phyloP scores from a whole-genome alignment of 202 grass and related monocot species.

The Brachypodium distachyon region DNA sequence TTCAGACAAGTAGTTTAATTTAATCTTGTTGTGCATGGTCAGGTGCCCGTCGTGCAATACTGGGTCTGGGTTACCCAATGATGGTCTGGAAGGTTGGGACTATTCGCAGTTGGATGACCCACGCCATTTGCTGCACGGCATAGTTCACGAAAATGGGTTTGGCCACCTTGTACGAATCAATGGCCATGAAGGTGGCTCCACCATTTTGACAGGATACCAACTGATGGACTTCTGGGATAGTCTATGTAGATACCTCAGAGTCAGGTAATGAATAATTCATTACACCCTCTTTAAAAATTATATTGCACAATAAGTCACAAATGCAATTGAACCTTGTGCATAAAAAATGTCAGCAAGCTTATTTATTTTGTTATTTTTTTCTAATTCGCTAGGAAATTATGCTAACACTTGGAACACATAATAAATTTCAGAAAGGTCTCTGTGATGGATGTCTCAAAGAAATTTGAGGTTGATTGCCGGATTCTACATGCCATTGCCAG shows the following conservation, averaged over 20 bases:
- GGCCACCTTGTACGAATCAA: conserved; percentile 55
- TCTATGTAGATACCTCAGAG: conserved; percentile 47
- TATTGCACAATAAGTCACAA: not conserved
- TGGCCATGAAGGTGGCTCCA: conserved; percentile 46
- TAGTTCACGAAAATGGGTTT: conserved; percentile 64
- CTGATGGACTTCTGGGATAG: conserved; percentile 68
- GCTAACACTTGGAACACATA: not conserved
- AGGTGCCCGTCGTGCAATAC: conserved; percentile 31
- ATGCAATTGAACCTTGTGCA: not conserved
- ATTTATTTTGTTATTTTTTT: not conserved
- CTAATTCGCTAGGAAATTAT: not conserved
- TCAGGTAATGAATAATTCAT: conserved; percentile 31
- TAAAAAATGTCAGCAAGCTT: not conserved
- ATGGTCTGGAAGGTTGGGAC: conserved; percentile 29
- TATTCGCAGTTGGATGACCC: conserved; percentile 32
- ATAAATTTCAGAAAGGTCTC: conserved; percentile 46
- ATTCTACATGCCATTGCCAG: conserved; percentile 33
- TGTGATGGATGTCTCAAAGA: conserved; percentile 56
- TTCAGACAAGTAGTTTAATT: not conserved
- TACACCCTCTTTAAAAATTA: no score
- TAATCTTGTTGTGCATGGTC: not conserved
- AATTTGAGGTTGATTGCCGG: conserved; percentile 36
- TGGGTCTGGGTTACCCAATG: not conserved
- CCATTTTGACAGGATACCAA: conserved; percentile 30
- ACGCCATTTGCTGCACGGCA: conserved; percentile 39